phyloP scores from a whole-genome alignment of 2,329 filamentous ascomycete species.

The Celoporthe dispersa region DNA sequence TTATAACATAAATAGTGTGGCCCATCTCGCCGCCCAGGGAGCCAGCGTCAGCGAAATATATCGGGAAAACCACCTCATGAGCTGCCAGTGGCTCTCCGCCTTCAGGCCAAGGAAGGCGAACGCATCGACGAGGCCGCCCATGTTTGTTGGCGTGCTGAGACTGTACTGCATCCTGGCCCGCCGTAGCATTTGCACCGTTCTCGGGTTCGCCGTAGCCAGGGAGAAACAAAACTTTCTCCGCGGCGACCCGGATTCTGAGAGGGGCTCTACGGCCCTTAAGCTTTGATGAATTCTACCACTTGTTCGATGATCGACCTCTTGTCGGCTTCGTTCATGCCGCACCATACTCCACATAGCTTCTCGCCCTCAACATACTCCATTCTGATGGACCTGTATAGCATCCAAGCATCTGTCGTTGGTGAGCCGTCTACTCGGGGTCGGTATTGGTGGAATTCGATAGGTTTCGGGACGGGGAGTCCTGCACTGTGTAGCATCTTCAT shows the following conservation, averaged over 20 bases:
- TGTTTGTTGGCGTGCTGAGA: background rate
- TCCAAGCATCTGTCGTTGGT: background rate
- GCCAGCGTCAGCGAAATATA: background rate
- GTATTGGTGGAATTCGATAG: background rate
- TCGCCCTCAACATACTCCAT: slow-evolving; percentile 3
- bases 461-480: background rate
- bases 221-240: background rate
- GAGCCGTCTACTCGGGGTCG: background rate
- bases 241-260: background rate
- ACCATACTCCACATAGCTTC: background rate
- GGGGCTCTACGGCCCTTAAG: background rate
- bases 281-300: background rate
- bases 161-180: background rate
- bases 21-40: background rate
- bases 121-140: background rate
- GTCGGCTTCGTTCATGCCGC: background rate
- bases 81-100: background rate
- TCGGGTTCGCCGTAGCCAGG: background rate
- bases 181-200: background rate
- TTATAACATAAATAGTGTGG: background rate
- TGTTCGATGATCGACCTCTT: background rate
- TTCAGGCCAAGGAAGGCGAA: background rate
- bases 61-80: background rate
- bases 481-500: background rate
- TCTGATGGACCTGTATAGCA: background rate